Evolutionary conservation across 1,284 basidiomycete species (phyloP).

Genomic region (Albatrellus sp.): DNA sequence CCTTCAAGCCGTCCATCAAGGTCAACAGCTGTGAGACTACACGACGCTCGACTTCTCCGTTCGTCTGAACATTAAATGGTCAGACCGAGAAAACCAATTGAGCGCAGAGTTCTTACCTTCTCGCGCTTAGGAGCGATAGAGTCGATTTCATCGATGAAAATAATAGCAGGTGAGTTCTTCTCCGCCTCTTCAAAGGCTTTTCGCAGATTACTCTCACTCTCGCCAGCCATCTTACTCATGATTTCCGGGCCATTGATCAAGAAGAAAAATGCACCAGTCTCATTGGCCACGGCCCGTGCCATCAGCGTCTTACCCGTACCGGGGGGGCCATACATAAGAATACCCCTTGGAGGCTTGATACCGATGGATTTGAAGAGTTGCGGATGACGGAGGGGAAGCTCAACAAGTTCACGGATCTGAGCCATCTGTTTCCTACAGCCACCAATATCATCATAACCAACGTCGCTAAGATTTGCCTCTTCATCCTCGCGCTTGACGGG

Average conservation of each 20-base stretch:
- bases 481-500: slow-evolving; percentile 98
- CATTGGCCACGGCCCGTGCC: slow-evolving; percentile 98
- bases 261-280: slow-evolving; percentile 99
- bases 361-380: slow-evolving; percentile 99
- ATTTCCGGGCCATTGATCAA: slow-evolving; percentile 99
- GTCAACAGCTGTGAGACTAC: slow-evolving; percentile 97
- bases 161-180: slow-evolving; percentile 99
- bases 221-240: slow-evolving; percentile 99
- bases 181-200: slow-evolving; percentile 99
- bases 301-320: slow-evolving; percentile 98
- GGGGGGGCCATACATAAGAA: slow-evolving; percentile 92
- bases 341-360: slow-evolving; percentile 98
- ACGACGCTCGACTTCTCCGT: slow-evolving; percentile 98
- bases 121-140: slow-evolving; percentile 99
- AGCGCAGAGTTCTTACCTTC: slow-evolving; percentile 48
- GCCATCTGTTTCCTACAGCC: slow-evolving; percentile 99
- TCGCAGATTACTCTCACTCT: slow-evolving; percentile 92
- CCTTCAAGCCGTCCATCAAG: slow-evolving; percentile 98
- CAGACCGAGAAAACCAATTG: neutral
- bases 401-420: slow-evolving; percentile 97
- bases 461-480: slow-evolving; percentile 91
- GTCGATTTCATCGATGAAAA: slow-evolving; percentile 99
- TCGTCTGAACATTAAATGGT: slow-evolving; percentile 50
- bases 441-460: slow-evolving; percentile 99
- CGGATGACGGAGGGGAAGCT: slow-evolving; percentile 94